Evolutionary conservation across 1,139 yeast genomes (phyloP).

Genomic region (Diutina ranongensis): DNA sequence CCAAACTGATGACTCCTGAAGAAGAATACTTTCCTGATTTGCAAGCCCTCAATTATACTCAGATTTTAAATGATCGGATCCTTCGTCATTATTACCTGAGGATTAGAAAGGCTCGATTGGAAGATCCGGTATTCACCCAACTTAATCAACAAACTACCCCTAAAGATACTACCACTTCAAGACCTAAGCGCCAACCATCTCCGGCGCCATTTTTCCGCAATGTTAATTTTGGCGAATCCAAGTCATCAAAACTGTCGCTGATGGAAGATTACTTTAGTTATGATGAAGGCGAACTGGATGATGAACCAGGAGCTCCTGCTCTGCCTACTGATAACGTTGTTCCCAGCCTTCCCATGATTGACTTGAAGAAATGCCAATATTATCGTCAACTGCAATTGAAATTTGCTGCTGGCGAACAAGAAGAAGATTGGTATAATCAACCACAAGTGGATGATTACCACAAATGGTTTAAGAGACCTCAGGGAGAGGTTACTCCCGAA

Average conservation of each 20-base stretch:
- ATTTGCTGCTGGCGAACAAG: slow-evolving; percentile 2
- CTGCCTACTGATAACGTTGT: not conserved
- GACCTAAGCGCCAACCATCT: not conserved
- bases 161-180: not conserved
- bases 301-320: not conserved
- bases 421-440: not conserved
- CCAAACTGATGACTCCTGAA: not conserved
- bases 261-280: slow-evolving; percentile 4
- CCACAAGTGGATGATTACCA: not conserved
- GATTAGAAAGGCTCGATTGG: slow-evolving; percentile 1
- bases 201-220: slow-evolving; percentile 1
- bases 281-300: slow-evolving; percentile 4
- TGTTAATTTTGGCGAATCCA: slow-evolving; percentile 2
- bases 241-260: not conserved
- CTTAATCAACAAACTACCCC: not conserved
- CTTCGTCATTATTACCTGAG: slow-evolving; percentile 3
- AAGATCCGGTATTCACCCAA: slow-evolving; percentile 3
- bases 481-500: not conserved
- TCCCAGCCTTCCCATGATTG: not conserved
- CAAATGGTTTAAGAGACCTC: slow-evolving; percentile 2
- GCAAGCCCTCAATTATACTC: not conserved
- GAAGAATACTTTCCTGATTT: slow-evolving; percentile 2
- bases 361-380: not conserved
- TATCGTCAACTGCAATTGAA: slow-evolving; percentile 2
- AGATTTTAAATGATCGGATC: not conserved